These are phyloP conservation scores for Psilocybe cyanescens DNA, from an alignment of 768 basidiomycete species.

Conservation along the genomic window DNA sequence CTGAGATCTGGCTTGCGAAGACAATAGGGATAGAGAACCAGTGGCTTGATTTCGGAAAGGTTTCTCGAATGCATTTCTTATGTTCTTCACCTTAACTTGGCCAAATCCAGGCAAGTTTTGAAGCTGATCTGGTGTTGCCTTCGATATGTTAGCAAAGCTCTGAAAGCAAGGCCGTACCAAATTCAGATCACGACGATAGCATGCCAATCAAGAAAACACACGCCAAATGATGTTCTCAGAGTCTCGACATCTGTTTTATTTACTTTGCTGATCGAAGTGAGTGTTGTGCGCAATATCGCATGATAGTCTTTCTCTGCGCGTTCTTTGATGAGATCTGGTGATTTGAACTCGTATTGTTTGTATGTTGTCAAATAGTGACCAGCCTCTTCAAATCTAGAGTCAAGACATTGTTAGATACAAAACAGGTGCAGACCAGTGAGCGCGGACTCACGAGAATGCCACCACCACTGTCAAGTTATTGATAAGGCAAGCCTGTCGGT, in stretches of 20 bases:
- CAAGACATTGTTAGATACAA: neutral
- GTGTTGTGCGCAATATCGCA: conserved; percentile 76
- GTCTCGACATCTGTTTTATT: conserved; percentile 99
- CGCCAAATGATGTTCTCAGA: conserved; percentile 88
- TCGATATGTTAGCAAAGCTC: conserved; percentile 87
- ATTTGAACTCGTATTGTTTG: conserved; percentile 93
- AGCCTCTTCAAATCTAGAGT: conserved; percentile 80
- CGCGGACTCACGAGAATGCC: conserved; percentile 76
- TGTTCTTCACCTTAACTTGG: conserved; percentile 88
- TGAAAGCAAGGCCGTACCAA: conserved; percentile 30
- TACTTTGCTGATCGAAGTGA: conserved; percentile 91
- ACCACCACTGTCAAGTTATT: conserved; percentile 94
- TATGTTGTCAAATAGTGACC: conserved; percentile 89
- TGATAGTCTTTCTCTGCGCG: conserved; percentile 88
- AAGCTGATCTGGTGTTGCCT: conserved; percentile 72
- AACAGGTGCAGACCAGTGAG: conserved; percentile 4
- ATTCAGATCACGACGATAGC: neutral
- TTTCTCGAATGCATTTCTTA: conserved; percentile 90
- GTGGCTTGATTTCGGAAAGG: conserved; percentile 79
- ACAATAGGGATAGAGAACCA: conserved; percentile 34
- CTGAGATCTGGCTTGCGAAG: conserved; percentile 11
- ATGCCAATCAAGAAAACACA: conserved; percentile 42
- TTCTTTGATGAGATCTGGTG: conserved; percentile 94
- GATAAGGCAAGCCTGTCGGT: conserved; percentile 73
- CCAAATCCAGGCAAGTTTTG: conserved; percentile 91